Base-by-base conservation (phyloP, 140 eudicot species). In the Stevia rebaudiana region DNA sequence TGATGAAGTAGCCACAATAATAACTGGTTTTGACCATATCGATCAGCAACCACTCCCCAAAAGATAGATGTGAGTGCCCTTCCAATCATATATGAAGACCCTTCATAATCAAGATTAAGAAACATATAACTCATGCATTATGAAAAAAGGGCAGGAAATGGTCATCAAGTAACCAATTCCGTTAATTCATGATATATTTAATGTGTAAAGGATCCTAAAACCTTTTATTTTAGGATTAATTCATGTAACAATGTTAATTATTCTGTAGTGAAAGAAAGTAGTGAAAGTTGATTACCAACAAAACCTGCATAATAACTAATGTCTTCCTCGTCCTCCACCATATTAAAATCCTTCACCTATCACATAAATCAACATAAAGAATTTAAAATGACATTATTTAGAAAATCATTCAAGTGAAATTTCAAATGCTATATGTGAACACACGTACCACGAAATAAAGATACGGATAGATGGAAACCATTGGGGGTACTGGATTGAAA, bases 1-100 rank as follows among this genome's bases (percentile, higher is more conserved):
- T 67, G 90, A 37, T 30, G 72, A 49, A 63, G 79, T 77, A 76
- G 97, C 92, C 25, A 88, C 23, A 21, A 88, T 51, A 43, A 94
- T 83, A 54, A 94, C 97, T 43, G 96, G 90, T 70, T 80, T 57
- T 97, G 90, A 60, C 99, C 99, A 76, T 79, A 81, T 73, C 78
- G 78, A 83, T 94, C 97, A 74, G 99, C 84, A 42, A 88, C 79
- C n/a, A 67, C 50, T 55, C 97, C 99, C 99, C 97, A 94, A 10
- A 83, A 63, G 31, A 85, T 68, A 28, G 99, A 82, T 44, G 97
- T 94, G 17, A 94, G 37, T 36, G 88, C 87, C 77, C 99, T 82
- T 63, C 99, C 99, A 73, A 94, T 66, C 99, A 94, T 82, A 66
- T 50, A 94, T 21, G 99, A 41, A 41, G 97, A 80, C 35, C 97